phyloP scores from a whole-genome alignment of 2,329 filamentous ascomycete species.

The Pseudopyrenochaeta lycopersici region DNA sequence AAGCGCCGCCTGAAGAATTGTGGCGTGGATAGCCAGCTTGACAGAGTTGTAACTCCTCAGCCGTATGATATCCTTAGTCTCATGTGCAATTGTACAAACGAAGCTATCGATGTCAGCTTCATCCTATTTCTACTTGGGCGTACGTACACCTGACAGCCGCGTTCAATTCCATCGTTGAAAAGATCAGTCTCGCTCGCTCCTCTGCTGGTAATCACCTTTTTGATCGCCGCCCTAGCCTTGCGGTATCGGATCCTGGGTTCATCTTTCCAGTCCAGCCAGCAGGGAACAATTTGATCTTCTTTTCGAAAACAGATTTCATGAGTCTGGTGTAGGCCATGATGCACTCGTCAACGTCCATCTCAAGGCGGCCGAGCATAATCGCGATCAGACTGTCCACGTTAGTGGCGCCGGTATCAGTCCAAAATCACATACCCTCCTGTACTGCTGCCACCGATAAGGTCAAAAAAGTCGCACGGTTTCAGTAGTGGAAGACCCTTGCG shows the following conservation, averaged over 20 bases:
- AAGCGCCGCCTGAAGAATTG: slow-evolving; percentile 37
- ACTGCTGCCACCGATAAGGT: slow-evolving; percentile 33
- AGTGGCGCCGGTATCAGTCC: background rate
- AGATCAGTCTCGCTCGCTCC: background rate
- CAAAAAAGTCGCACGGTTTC: slow-evolving; percentile 25
- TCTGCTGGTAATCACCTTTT: background rate
- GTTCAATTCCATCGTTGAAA: background rate
- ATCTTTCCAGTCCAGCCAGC: no score
- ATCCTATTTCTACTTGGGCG: background rate
- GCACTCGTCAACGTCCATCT: background rate
- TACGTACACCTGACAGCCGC: slow-evolving; percentile 1
- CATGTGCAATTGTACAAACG: background rate
- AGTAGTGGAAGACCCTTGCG: slow-evolving; percentile 1
- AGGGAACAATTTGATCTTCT: no score
- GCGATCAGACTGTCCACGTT: background rate
- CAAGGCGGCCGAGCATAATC: background rate
- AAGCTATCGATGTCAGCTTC: background rate
- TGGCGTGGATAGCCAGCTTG: slow-evolving; percentile 15
- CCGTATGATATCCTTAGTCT: slow-evolving; percentile 57
- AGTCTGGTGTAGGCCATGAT: slow-evolving; percentile 3
- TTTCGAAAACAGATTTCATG: slow-evolving; percentile 2
- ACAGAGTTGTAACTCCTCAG: slow-evolving; percentile 41
- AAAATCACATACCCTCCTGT: slow-evolving; percentile 21
- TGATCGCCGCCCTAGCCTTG: no score
- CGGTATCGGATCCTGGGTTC: no score